These are phyloP conservation scores for Phytophthora europaea DNA, from an alignment of 352 stramenopile species.

Conservation along the genomic window DNA sequence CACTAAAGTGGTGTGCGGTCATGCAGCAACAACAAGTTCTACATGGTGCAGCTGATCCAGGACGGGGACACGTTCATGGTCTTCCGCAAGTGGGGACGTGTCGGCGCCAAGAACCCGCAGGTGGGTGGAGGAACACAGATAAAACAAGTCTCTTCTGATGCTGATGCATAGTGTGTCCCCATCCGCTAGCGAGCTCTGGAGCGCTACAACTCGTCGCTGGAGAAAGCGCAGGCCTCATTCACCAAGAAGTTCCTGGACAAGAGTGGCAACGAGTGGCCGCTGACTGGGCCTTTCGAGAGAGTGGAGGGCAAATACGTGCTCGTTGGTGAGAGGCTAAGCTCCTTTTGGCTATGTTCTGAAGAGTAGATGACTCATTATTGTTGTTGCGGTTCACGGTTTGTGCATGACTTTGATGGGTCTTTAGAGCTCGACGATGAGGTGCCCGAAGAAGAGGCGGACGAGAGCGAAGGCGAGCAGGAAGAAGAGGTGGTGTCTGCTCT, in stretches of 20 bases:
- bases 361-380: background rate
- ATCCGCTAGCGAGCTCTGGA: slow-evolving; percentile 40
- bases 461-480: slow-evolving; percentile 48
- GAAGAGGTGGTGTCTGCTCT: slow-evolving; percentile 42
- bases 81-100: slow-evolving; percentile 79
- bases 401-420: background rate
- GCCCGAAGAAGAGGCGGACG: slow-evolving; percentile 49
- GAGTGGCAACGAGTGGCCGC: slow-evolving; percentile 73
- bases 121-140: slow-evolving; percentile 18
- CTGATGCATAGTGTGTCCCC: too few relatives aligned
- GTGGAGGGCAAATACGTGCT: slow-evolving; percentile 72
- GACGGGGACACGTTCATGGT: slow-evolving; percentile 53
- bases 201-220: slow-evolving; percentile 51
- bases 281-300: slow-evolving; percentile 52
- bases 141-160: too few relatives aligned
- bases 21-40: slow-evolving; percentile 79
- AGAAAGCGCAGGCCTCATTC: slow-evolving; percentile 65
- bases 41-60: slow-evolving; percentile 77
- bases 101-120: slow-evolving; percentile 73
- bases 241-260: slow-evolving; percentile 74
- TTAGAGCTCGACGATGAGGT: slow-evolving; percentile 50
- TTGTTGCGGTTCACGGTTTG: background rate
- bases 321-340: slow-evolving; percentile 48
- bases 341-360: background rate
- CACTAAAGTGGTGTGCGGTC: background rate